Conservation (phyloP, 2,329 filamentous ascomycete species). For the Cladosporium sp. region DNA sequence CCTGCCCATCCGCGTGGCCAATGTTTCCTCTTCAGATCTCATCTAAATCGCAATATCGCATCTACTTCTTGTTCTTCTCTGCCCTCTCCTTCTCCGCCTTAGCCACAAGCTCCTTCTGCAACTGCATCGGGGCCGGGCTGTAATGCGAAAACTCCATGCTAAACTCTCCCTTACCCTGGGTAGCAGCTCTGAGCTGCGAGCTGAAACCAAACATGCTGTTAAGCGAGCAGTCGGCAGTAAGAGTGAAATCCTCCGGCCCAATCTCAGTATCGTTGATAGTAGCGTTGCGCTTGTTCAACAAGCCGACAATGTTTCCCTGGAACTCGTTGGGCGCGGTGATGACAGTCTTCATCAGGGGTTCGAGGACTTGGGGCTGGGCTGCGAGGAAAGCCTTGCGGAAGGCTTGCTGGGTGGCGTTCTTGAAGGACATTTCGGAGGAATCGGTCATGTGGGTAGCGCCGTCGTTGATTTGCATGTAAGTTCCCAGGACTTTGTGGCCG, state of each 20-base stretch:
- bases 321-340: constrained; percentile 96
- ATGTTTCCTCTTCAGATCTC: background rate
- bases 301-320: constrained; percentile 89
- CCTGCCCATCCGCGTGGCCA: too few species aligned
- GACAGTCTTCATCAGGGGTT: constrained; percentile 97
- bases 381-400: constrained; percentile 90
- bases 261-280: constrained; percentile 95
- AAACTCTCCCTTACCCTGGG: constrained; percentile 98
- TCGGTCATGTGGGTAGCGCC: constrained; percentile 97
- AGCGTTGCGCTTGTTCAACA: constrained; percentile 95
- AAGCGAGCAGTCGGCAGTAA: constrained; percentile 85
- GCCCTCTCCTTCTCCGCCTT: constrained; percentile 65
- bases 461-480: constrained; percentile 89
- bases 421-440: constrained; percentile 95
- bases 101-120: constrained; percentile 74
- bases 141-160: constrained; percentile 99
- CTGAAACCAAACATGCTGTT: constrained; percentile 99
- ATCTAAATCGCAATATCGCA: background rate
- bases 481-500: constrained; percentile 87
- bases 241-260: constrained; percentile 87
- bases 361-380: constrained; percentile 77
- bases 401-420: constrained; percentile 87
- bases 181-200: constrained; percentile 82
- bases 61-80: constrained; percentile 59
- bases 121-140: constrained; percentile 74